phyloP scores from a whole-genome alignment of 2,329 filamentous ascomycete species.

The Ascochyta lentis region DNA sequence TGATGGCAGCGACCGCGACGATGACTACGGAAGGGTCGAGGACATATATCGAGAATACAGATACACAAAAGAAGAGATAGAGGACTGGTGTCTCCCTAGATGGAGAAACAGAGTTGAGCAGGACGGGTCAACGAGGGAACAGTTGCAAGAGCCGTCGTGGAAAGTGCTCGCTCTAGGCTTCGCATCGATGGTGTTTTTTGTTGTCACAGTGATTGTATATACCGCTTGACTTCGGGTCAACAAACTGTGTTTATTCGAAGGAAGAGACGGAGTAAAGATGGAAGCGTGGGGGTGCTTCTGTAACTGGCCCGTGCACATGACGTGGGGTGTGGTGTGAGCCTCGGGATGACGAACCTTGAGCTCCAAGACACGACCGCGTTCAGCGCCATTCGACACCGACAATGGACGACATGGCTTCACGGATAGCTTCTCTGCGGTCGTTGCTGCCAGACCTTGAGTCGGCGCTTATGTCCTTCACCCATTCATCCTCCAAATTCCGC shows the following conservation, averaged over 20 bases:
- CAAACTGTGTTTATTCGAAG: neutral
- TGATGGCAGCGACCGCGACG: slow-evolving; percentile 1
- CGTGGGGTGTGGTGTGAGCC: neutral
- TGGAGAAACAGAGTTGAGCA: slow-evolving; percentile 12
- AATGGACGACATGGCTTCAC: slow-evolving; percentile 38
- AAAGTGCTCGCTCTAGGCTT: neutral
- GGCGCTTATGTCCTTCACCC: slow-evolving; percentile 41
- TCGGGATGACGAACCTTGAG: slow-evolving; percentile 2
- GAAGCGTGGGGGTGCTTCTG: neutral
- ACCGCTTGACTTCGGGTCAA: neutral
- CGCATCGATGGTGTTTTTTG: slow-evolving; percentile 1
- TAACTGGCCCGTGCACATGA: slow-evolving; percentile 5
- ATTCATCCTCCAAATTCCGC: slow-evolving; percentile 44
- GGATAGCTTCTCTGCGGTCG: slow-evolving; percentile 34
- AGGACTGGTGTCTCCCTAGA: slow-evolving; percentile 14
- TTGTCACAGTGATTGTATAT: slow-evolving; percentile 1
- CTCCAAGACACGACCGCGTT: slow-evolving; percentile 11
- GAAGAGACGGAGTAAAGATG: too few species aligned
- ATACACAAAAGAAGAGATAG: neutral
- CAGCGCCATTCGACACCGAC: neutral
- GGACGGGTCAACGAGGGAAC: neutral
- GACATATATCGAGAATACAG: too few species aligned
- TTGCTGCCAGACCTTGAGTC: slow-evolving; percentile 43
- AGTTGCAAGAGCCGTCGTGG: slow-evolving; percentile 4
- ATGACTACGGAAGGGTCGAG: neutral